Base-by-base conservation (phyloP, 306 rosid genomes). In the Vicia villosa region DNA sequence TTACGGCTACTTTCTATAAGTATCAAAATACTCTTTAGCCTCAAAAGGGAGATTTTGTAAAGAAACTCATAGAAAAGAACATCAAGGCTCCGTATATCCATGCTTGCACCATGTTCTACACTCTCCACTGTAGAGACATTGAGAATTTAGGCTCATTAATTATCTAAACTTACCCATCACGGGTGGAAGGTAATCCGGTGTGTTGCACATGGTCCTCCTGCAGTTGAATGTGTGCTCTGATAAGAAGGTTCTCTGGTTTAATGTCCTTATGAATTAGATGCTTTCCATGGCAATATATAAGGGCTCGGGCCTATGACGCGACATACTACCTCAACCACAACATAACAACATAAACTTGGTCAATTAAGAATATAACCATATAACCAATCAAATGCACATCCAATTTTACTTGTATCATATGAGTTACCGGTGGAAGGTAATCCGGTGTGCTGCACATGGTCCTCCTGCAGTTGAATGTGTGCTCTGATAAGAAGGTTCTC, bases 31-130 rank as follows among this genome's bases (percentile, higher is more conserved):
- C 71, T 93, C 97, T 66, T 88, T 93, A 26, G 98, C 98, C 83
- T 93, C 98, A 66, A 93, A 93, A n/a, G 98, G 98, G 98, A 97
- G 55, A 86, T 89, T 54, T 97, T 97, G 45, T 90, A 93, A 5
- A 93, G 97, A 73, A 93, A 90, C 84, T 93, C 98, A 46, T 90
- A 93, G 85, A 96, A 93, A 67, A 93, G 79, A 68, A 93, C 84
- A 36, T 97, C 97, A 57, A 93, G 98, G 70, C 97, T 90, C 96
- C 97, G 90, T 68, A 90, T 90, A 82, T 93, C 97, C 74, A 90
- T 96, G 47, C 28, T 81, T 88, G n/a, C 98, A 73, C 90, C 97
- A 77, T 94, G 98, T 77, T 94, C 96, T 47, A 87, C 89, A 43
- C 98, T 94, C 80, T 90, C 98, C 86, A 94, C 97, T 94, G 85